Evolutionary conservation across 2,329 filamentous ascomycete genomes (phyloP), one percentile per base, ranked within the genome.

Genomic region (Fusarium napiforme): DNA sequence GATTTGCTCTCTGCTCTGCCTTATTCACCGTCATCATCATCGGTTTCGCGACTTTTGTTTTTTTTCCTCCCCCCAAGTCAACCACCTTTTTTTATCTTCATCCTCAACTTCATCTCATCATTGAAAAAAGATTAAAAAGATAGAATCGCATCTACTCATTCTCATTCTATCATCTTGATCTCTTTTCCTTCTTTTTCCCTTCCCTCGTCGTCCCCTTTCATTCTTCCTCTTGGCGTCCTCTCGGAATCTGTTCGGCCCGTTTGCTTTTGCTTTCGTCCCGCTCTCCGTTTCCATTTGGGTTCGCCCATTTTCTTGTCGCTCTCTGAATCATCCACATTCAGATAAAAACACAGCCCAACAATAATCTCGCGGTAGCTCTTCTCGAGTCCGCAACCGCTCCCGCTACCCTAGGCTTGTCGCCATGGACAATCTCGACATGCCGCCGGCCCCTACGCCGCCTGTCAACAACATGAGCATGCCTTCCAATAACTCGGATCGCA

Each of bases 381-480:
- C 19, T 75, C 45, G 72, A 74, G 72, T 75, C 72, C 71, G 73
- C 75, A 66, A 65, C 69, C 76, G 65, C 75, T 65, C 47, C 66
- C 73, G 58, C 66, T 67, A 64, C 62, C 60, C 69, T 50, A 67
- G 72, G 70, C 62, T 43, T 69, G 50, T 47, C 59, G 69, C 67
- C 62, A 80, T 78, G 78, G 77, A 78, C 67, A 82, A 72, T 55
- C 50, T 84, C 78, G 83, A 84, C 76, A 82, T 88, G 74, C 86
- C 86, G 60, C 84, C 87, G 69, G 87, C 88, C 65, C 87, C 86
- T 65, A 87, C 85, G 78, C 84, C 84, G 70, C 84, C 84, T 58
- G 81, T 83, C 73, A 83, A 82, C 67, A 81, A 75, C 71, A 80
- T 79, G 75, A 80, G 81, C 75, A 79, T 82, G 79, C 80, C 80